Percentiles rank a stretch among this genome's conserved stretches.
Evolutionary conservation across 1,139 yeast genomes (phyloP).

Genomic region (Blastobotrys serpentis): DNA sequence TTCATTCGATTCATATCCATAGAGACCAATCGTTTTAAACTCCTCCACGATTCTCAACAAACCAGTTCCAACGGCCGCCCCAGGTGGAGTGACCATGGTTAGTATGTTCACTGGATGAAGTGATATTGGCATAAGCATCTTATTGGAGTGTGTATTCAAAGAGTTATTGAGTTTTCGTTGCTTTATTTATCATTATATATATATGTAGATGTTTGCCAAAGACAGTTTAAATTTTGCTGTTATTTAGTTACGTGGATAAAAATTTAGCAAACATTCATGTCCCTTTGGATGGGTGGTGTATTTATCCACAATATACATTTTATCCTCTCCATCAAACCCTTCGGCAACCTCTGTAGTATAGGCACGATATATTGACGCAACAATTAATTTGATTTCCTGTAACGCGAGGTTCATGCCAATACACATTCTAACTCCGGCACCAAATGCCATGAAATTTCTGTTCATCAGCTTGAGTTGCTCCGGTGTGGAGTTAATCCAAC

Average conservation of each 20-base stretch:
- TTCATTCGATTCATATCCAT: slow-evolving; percentile 14
- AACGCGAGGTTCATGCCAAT: slow-evolving; percentile 68
- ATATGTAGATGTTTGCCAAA: too few species aligned
- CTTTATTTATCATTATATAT: neutral
- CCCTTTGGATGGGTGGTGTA: slow-evolving; percentile 42
- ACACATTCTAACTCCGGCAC: slow-evolving; percentile 75
- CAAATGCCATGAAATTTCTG: slow-evolving; percentile 64
- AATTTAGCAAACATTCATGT: slow-evolving; percentile 24
- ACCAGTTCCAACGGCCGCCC: slow-evolving; percentile 27
- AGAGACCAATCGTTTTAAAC: neutral
- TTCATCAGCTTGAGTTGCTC: slow-evolving; percentile 48
- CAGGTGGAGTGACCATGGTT: slow-evolving; percentile 27
- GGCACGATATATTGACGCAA: slow-evolving; percentile 55
- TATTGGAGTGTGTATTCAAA: too few species aligned
- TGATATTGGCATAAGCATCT: neutral
- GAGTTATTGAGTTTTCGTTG: too few species aligned
- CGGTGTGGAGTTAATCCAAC: slow-evolving; percentile 55
- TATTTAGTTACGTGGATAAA: slow-evolving; percentile 10
- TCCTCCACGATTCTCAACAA: slow-evolving; percentile 15
- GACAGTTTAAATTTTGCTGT: too few species aligned
- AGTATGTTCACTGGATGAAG: slow-evolving; percentile 8
- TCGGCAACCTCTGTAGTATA: slow-evolving; percentile 40
- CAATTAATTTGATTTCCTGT: slow-evolving; percentile 61
- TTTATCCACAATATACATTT: slow-evolving; percentile 39
- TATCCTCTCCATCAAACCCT: slow-evolving; percentile 33